These are phyloP conservation scores for Tylopilus felleus DNA, from an alignment of 768 basidiomycete species.

Conservation along the genomic window DNA sequence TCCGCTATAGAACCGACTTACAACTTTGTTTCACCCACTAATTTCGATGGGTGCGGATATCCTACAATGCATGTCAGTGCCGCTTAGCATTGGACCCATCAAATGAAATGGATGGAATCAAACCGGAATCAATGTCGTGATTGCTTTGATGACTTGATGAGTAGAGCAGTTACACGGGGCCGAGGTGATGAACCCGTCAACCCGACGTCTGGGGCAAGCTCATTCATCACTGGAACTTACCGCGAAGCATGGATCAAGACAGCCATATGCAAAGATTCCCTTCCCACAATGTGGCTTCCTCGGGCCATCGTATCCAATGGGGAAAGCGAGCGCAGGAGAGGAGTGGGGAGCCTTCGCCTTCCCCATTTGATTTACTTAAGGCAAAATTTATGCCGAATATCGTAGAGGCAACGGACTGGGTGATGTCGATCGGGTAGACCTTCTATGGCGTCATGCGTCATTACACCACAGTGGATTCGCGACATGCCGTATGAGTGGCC, in stretches of 20 bases:
- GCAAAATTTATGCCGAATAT: not conserved
- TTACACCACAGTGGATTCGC: not conserved
- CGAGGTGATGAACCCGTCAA: constrained; percentile 58
- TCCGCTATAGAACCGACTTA: too few species aligned
- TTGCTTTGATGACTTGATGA: constrained; percentile 51
- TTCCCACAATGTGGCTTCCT: constrained; percentile 6
- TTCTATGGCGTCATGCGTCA: not conserved
- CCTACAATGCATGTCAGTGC: too few species aligned
- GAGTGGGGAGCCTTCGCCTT: not conserved
- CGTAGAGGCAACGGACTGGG: not conserved
- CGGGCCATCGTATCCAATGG: not conserved
- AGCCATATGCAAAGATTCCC: not conserved
- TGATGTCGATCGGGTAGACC: not conserved
- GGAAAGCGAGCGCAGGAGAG: not conserved
- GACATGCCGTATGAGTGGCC: not conserved
- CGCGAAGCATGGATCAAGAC: too few species aligned
- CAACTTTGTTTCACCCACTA: too few species aligned
- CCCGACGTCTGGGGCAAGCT: constrained; percentile 59
- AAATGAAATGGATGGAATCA: not conserved
- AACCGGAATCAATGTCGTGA: constrained; percentile 89
- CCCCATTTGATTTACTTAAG: not conserved
- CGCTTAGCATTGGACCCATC: not conserved
- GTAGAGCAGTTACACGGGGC: not conserved
- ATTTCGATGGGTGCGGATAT: too few species aligned
- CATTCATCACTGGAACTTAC: constrained; percentile 82